Evolutionary conservation across 352 stramenopile species (phyloP).

Genomic region (Hyaloperonospora arabidopsidis): DNA sequence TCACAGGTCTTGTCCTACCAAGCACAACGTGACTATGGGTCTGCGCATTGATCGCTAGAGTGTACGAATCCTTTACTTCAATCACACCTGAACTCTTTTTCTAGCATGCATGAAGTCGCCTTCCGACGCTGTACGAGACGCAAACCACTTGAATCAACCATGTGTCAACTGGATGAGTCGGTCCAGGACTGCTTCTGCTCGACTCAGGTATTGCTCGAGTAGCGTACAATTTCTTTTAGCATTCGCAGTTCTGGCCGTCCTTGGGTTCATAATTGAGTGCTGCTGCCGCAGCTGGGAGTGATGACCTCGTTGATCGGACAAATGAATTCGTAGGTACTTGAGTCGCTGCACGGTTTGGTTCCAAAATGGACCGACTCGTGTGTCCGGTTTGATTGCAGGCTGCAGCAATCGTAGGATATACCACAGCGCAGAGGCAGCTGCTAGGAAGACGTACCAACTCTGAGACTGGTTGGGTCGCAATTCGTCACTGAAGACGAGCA

Average conservation of each 20-base stretch:
- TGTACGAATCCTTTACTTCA: too few relatives aligned
- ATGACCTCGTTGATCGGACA: not conserved
- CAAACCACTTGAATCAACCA: not conserved
- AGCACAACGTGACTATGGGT: too few relatives aligned
- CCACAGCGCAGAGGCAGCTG: not conserved
- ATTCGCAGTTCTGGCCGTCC: not conserved
- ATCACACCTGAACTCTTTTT: too few relatives aligned
- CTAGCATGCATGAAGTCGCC: too few relatives aligned
- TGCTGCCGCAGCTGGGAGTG: not conserved
- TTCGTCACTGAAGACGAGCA: conserved; percentile 2
- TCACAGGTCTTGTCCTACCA: too few relatives aligned
- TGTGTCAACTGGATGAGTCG: not conserved
- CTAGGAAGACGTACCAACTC: conserved; percentile 1
- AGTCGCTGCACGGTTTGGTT: not conserved
- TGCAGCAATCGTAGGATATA: not conserved
- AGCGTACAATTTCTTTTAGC: not conserved
- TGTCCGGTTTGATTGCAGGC: not conserved
- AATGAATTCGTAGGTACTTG: not conserved
- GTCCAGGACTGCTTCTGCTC: conserved; percentile 3
- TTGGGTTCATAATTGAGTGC: not conserved
- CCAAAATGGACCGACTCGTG: not conserved
- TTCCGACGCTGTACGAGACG: too few relatives aligned
- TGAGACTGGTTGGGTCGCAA: not conserved
- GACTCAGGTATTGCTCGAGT: conserved; percentile 1
- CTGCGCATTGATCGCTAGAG: too few relatives aligned